These are phyloP conservation scores for Aureoboletus auriporus DNA, from an alignment of 768 basidiomycete genomes.

Conservation along the genomic window DNA sequence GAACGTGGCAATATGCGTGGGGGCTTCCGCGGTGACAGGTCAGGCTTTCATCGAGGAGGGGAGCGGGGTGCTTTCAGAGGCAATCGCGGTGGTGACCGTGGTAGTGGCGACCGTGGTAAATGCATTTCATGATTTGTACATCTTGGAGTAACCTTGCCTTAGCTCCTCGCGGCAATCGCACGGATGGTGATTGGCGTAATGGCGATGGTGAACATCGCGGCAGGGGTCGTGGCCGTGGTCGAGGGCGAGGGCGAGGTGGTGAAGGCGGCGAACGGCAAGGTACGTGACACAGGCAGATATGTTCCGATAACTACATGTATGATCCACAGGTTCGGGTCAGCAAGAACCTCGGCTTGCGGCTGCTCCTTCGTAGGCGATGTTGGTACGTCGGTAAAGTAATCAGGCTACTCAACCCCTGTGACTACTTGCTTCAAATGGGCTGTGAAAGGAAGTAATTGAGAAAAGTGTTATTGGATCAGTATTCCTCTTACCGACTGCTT, in stretches of 20 bases:
- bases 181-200: constrained; percentile 46
- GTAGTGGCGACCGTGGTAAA: constrained; percentile 15
- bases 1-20: constrained; percentile 40
- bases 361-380: constrained; percentile 14
- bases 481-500: background rate
- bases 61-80: constrained; percentile 35
- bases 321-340: constrained; percentile 14
- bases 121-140: background rate
- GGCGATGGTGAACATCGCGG: constrained; percentile 39
- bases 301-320: background rate
- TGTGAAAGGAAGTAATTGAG: background rate
- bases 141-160: background rate
- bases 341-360: constrained; percentile 19
- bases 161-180: constrained; percentile 18
- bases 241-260: constrained; percentile 32
- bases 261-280: constrained; percentile 40
- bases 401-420: background rate
- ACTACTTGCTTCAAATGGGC: background rate
- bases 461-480: background rate
- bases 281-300: constrained; percentile 13
- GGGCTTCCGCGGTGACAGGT: constrained; percentile 38
- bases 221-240: constrained; percentile 42
- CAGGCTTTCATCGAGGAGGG: constrained; percentile 34
- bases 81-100: constrained; percentile 27
- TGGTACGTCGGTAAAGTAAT: background rate